A percentile compares a stretch with the other conserved stretches of the same genome.
Evolutionary conservation across 345 rosid species (phyloP).

Genomic region (Geranium brycei): DNA sequence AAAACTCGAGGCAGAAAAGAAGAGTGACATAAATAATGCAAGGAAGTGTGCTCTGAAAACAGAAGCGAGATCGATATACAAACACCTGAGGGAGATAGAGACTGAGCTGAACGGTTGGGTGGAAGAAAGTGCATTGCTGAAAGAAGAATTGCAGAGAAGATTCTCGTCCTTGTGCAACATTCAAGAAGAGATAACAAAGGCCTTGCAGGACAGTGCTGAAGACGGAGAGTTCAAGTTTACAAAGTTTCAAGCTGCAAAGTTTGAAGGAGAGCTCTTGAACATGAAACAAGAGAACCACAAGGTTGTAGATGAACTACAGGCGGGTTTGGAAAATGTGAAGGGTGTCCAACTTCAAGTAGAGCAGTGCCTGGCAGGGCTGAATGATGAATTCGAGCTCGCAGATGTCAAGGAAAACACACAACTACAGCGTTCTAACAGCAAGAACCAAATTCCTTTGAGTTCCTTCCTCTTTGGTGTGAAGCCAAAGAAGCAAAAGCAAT

Average conservation of each 20-base stretch:
- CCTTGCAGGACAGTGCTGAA: conserved; percentile 62
- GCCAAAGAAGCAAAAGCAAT: conserved; percentile 53
- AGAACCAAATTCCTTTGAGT: conserved; percentile 60
- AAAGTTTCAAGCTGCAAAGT: conserved; percentile 93
- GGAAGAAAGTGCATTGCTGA: conserved; percentile 45
- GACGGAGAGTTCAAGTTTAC: conserved; percentile 83
- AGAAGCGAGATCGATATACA: conserved; percentile 58
- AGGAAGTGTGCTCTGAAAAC: conserved; percentile 37
- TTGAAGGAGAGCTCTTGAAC: conserved; percentile 89
- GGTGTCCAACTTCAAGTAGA: conserved; percentile 59
- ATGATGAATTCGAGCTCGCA: conserved; percentile 45
- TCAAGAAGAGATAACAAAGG: conserved; percentile 56
- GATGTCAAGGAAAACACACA: conserved; percentile 6
- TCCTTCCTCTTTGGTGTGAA: conserved; percentile 85
- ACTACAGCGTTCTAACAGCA: conserved; percentile 35
- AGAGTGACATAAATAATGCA: conserved; percentile 39
- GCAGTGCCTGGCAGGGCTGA: conserved; percentile 38
- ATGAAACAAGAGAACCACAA: conserved; percentile 98
- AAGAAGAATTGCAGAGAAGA: conserved; percentile 54
- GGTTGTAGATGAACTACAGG: conserved; percentile 85
- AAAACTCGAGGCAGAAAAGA: conserved; percentile 40
- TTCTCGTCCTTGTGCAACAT: conserved; percentile 50
- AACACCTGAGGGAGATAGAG: conserved; percentile 56
- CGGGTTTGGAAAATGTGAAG: conserved; percentile 70
- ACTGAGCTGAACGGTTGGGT: conserved; percentile 52